Percentiles rank a stretch among this genome's conserved stretches.
Conservation (phyloP, 2,329 filamentous ascomycete genomes). For the Ophiocordyceps australis region DNA sequence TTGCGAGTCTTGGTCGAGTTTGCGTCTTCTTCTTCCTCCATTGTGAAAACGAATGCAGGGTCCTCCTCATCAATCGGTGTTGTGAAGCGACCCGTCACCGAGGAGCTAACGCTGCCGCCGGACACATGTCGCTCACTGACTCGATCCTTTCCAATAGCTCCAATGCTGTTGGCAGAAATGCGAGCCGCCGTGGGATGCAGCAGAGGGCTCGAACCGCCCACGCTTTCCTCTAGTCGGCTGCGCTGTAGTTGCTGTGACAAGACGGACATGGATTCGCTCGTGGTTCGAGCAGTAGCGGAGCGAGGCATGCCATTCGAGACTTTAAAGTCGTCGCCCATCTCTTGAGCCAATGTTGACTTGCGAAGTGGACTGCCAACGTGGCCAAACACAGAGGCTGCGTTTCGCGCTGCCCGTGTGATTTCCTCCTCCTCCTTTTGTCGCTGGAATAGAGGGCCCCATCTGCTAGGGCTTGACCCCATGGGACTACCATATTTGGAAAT, state of each 20-base stretch:
- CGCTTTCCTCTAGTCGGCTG: slow-evolving; percentile 32
- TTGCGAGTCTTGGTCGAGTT: slow-evolving; percentile 26
- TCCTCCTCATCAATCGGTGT: slow-evolving; percentile 50
- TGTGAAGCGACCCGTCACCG: slow-evolving; percentile 36
- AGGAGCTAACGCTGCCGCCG: slow-evolving; percentile 37
- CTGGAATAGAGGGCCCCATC: slow-evolving; percentile 43
- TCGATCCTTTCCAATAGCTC: slow-evolving; percentile 21
- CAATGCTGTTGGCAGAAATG: slow-evolving; percentile 17
- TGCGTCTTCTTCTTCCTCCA: slow-evolving; percentile 43
- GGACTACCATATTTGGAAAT: slow-evolving; percentile 43
- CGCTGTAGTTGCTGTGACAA: slow-evolving; percentile 45
- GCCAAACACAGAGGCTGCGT: slow-evolving; percentile 36
- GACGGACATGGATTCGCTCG: slow-evolving; percentile 35
- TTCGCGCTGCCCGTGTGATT: slow-evolving; percentile 15
- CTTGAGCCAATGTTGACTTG: slow-evolving; percentile 41
- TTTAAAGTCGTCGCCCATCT: slow-evolving; percentile 20
- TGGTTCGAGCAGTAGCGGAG: slow-evolving; percentile 18
- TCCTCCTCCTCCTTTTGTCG: slow-evolving; percentile 41
- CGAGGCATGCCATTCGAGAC: slow-evolving; percentile 16
- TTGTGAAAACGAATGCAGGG: slow-evolving; percentile 43
- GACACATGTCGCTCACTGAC: slow-evolving; percentile 39
- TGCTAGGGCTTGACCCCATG: slow-evolving; percentile 37
- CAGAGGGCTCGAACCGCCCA: slow-evolving; percentile 23
- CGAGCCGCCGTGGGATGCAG: slow-evolving; percentile 29
- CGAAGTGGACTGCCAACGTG: slow-evolving; percentile 48